Evolutionary conservation across 2,329 filamentous ascomycete species (phyloP).

Genomic region (Apiospora kogelbergensis): DNA sequence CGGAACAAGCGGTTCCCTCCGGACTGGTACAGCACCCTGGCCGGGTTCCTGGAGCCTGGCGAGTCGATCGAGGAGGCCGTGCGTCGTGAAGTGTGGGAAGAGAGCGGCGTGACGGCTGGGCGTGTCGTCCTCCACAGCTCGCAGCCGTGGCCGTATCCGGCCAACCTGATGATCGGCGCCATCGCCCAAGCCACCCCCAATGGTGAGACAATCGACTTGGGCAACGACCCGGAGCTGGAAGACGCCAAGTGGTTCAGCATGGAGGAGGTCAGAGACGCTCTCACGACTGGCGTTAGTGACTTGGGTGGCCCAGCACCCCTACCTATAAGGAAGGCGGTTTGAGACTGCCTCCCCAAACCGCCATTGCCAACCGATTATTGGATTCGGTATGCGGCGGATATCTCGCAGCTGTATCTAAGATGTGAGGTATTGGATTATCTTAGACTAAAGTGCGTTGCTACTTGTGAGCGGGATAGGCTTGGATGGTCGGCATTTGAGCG

Average conservation of each 20-base stretch:
- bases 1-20: constrained; percentile 81
- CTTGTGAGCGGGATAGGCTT: background rate
- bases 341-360: constrained; percentile 79
- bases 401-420: constrained; percentile 55
- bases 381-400: constrained; percentile 77
- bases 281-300: constrained; percentile 65
- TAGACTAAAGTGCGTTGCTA: background rate
- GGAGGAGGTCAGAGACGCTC: constrained; percentile 76
- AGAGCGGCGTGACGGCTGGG: constrained; percentile 74
- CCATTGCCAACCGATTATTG: constrained; percentile 90
- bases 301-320: constrained; percentile 63
- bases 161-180: constrained; percentile 83
- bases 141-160: constrained; percentile 86
- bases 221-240: constrained; percentile 89
- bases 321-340: constrained; percentile 76
- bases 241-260: constrained; percentile 85
- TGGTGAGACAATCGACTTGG: constrained; percentile 78
- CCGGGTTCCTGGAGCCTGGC: constrained; percentile 82
- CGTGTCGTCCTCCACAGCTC: constrained; percentile 80
- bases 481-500: background rate
- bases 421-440: constrained; percentile 33
- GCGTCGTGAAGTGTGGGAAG: constrained; percentile 82
- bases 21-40: constrained; percentile 85
- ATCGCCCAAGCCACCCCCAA: constrained; percentile 79
- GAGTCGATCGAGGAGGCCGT: constrained; percentile 86